Base-by-base conservation (phyloP, 768 basidiomycete species). In the Gloeostereum incarnatum region DNA sequence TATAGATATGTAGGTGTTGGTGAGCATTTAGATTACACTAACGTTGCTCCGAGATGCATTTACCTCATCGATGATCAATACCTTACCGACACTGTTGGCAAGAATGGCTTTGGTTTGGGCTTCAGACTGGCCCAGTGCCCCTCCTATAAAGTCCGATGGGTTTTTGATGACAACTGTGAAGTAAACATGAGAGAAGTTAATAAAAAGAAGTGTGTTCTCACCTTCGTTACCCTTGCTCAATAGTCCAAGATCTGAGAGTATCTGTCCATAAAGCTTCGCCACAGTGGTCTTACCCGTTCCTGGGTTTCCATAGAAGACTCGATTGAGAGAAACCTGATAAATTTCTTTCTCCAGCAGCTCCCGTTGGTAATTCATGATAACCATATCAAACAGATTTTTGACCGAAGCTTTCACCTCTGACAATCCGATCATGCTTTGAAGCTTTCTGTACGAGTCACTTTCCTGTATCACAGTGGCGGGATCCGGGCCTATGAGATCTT, bases 201-300 rank as follows among this genome's bases (percentile, higher is more conserved):
- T 26, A 16, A 24, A 13, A 36, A 18, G 9, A 10, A 29, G 7
- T 9, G n/a, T 23, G 18, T 7, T 17, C 58, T 45, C 40, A 77
- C 81, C 79, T 72, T 84, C 81, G n/a, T n/a, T n/a, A 6, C 77
- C 78, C 29, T 78, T 81, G 50, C 75, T 80, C n/a, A 84, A 50
- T n/a, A 84, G 50, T 3, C 71, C 68, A 1, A 84, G 50, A 35
- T 81, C 78, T 0, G 62, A 69, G 9, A 84, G 52, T 32, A 81
- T 73, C 40, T 69, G 66, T 1, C 81, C 81, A 45, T 83, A 84
- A 3, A 80, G 49, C 46, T 71, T 73, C 0, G 76, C 80, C 0
- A 84, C 80, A 0, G 75, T 75, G 1, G 81, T 84, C 51, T 83
- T 84, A 0, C 81, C 81, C 0, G 81, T 81, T 2, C 81, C 81